phyloP scores from a whole-genome alignment of 495 filamentous ascomycete genomes.

The Trichoderma virens region DNA sequence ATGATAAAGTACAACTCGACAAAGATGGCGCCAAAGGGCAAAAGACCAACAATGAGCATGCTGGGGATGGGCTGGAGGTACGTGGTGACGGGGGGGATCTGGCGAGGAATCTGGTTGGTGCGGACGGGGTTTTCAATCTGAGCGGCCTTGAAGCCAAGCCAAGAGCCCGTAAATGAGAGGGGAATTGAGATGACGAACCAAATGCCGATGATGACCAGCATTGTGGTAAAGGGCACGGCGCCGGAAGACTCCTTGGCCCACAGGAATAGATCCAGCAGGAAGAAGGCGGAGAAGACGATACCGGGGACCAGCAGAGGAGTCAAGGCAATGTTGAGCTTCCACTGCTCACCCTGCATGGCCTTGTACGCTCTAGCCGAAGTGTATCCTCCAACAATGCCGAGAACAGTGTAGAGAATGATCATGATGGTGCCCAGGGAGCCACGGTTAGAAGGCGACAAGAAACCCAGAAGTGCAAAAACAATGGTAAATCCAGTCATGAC shows the following conservation, averaged over 20 bases:
- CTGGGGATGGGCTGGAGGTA: conserved; percentile 81
- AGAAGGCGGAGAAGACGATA: conserved; percentile 82
- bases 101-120: conserved; percentile 95
- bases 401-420: conserved; percentile 83
- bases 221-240: conserved; percentile 92
- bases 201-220: conserved; percentile 85
- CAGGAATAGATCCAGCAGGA: conserved; percentile 91
- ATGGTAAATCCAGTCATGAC: conserved; percentile 96
- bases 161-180: conserved; percentile 80
- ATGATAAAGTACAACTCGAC: conserved; percentile 98
- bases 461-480: conserved; percentile 84
- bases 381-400: conserved; percentile 91
- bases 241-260: conserved; percentile 87
- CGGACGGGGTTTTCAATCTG: conserved; percentile 71
- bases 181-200: conserved; percentile 97
- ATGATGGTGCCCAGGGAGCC: conserved; percentile 87
- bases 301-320: conserved; percentile 82
- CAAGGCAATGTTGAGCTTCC: conserved; percentile 87
- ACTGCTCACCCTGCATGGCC: conserved; percentile 78
- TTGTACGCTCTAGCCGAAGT: conserved; percentile 87
- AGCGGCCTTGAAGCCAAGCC: conserved; percentile 72
- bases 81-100: conserved; percentile 75
- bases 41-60: conserved; percentile 79
- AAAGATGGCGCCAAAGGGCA: conserved; percentile 94
- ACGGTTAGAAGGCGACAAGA: conserved; percentile 90